phyloP scores from a whole-genome alignment of 768 basidiomycete species.

The Pleurotus ostreatus region DNA sequence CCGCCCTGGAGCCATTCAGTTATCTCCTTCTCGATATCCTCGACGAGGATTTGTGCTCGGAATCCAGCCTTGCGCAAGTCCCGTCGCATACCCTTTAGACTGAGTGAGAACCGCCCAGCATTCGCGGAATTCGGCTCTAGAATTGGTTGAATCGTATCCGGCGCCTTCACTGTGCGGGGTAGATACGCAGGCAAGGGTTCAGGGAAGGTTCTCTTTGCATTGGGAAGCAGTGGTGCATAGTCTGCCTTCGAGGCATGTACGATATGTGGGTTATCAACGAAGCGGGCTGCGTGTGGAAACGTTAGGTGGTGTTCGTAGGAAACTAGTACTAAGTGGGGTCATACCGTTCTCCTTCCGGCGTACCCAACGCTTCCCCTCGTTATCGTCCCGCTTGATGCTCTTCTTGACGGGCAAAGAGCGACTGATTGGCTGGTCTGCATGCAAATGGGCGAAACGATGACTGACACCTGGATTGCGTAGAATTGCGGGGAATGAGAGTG shows the following conservation, averaged over 20 bases:
- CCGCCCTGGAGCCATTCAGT: constrained; percentile 61
- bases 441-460: constrained; percentile 51
- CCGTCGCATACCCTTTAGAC: constrained; percentile 70
- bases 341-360: constrained; percentile 75
- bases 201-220: constrained; percentile 60
- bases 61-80: constrained; percentile 60
- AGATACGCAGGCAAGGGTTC: constrained; percentile 71
- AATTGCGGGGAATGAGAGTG: constrained; percentile 73
- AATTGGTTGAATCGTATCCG: constrained; percentile 35
- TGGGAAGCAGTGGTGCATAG: constrained; percentile 40
- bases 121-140: constrained; percentile 53
- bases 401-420: constrained; percentile 29
- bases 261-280: constrained; percentile 71
- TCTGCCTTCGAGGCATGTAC: constrained; percentile 58
- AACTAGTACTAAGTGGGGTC: constrained; percentile 13
- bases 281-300: constrained; percentile 45
- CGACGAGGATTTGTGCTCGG: constrained; percentile 57
- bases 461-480: constrained; percentile 55
- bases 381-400: constrained; percentile 45
- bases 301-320: not conserved
- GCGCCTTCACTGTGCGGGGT: constrained; percentile 52
- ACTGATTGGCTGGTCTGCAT: constrained; percentile 16
- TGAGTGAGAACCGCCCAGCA: constrained; percentile 74
- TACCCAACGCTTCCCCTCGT: constrained; percentile 76
- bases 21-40: constrained; percentile 64